Evolutionary conservation across 805 yeast species (phyloP).

Genomic region (Wickerhamiella vanderwaltii): DNA sequence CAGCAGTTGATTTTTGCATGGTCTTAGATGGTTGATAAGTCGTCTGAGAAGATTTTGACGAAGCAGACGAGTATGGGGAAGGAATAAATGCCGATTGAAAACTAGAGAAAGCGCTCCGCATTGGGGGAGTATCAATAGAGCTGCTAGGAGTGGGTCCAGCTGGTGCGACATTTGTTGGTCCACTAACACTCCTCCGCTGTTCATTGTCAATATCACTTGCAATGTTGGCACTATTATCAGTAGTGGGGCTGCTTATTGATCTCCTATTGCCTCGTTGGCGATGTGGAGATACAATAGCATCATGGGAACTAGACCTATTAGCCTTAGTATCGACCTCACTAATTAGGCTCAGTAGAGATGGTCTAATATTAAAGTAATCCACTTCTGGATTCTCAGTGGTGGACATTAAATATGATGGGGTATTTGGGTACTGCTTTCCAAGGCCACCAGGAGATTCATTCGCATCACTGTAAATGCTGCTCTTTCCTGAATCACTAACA

Average conservation of each 20-base stretch:
- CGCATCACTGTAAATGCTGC: constrained; percentile 16
- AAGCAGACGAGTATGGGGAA: background rate
- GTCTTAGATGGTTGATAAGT: constrained; percentile 4
- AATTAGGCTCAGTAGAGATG: constrained; percentile 5
- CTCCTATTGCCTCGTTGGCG: background rate
- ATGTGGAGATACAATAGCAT: constrained; percentile 23
- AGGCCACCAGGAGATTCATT: constrained; percentile 10
- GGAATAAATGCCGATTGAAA: too few species aligned
- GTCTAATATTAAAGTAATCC: constrained; percentile 12
- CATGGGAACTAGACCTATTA: constrained; percentile 63
- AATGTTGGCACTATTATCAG: background rate
- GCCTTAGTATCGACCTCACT: constrained; percentile 47
- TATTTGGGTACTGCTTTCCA: constrained; percentile 11
- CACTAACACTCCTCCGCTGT: background rate
- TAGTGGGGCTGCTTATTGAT: constrained; percentile 1
- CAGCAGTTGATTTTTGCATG: constrained; percentile 7
- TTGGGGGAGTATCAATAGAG: too few species aligned
- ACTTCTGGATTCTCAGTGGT: constrained; percentile 1
- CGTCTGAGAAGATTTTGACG: background rate
- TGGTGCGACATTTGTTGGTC: background rate
- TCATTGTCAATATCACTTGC: background rate
- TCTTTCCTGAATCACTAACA: constrained; percentile 1
- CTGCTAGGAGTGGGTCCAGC: too few species aligned
- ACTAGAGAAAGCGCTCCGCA: too few species aligned
- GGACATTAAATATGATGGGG: constrained; percentile 12